These are phyloP conservation scores for Gracilaria domingensis DNA, from an alignment of 23 red algal genomes.

Conservation along the genomic window DNA sequence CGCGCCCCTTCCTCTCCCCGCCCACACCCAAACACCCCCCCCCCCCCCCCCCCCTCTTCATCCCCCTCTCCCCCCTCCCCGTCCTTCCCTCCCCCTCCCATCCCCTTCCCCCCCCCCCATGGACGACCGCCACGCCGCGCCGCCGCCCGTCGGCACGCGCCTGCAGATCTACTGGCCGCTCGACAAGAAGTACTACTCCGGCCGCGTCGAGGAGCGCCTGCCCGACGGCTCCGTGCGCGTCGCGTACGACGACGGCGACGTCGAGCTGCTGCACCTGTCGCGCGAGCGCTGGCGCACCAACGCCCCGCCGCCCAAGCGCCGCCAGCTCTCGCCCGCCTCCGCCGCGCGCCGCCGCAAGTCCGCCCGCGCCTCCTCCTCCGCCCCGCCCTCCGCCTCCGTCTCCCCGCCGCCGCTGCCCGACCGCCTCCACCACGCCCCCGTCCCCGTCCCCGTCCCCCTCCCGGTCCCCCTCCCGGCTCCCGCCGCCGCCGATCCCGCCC, in stretches of 20 bases:
- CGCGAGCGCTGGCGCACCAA: not conserved
- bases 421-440: not conserved
- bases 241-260: slow-evolving; percentile 24
- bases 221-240: not conserved
- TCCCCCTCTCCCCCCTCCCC: too few species aligned
- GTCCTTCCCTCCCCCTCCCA: too few species aligned
- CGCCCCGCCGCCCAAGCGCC: not conserved
- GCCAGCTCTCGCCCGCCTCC: too few species aligned
- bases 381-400: not conserved
- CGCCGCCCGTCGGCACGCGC: slow-evolving; percentile 17
- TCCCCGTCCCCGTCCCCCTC: too few species aligned
- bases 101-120: too few species aligned
- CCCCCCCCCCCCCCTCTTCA: too few species aligned
- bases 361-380: not conserved
- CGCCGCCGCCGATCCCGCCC: not conserved
- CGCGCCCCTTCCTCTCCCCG: not conserved
- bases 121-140: not conserved
- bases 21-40: too few species aligned
- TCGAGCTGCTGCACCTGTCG: not conserved
- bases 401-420: not conserved
- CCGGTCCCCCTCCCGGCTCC: not conserved
- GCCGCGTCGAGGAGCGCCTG: not conserved
- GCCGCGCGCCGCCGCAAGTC: too few species aligned
- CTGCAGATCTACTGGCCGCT: slow-evolving; percentile 36
- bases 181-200: slow-evolving; percentile 8